Base-by-base conservation (phyloP, 208 protist genomes). In the Vickermania spadyakhi region DNA sequence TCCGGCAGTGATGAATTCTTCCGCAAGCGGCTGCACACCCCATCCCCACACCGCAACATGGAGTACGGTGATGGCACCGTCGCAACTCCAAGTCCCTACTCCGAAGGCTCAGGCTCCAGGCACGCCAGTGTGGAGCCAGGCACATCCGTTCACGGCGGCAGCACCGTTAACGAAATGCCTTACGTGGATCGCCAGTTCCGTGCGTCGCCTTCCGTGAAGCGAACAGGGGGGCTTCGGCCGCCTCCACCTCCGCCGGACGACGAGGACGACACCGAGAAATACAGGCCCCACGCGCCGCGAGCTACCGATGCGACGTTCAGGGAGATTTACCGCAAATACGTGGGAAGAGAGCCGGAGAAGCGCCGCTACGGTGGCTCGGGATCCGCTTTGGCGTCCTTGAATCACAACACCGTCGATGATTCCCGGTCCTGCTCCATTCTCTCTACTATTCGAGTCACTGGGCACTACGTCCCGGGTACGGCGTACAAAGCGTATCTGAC, bases 1-100 rank as follows among this genome's bases (percentile, higher is more conserved):
- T 64, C 77, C 3, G 75, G 73, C 64, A 87, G 80, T 60, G 25
- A 71, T 22, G 73, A 60, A 2, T 18, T 60, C 57, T 25, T 28
- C 53, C 7, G 28, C 2, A 30, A 4, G 21, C 13, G 28, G 31
- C 23, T 13, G 23, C 31, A 30, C 50, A 63, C 42, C 23, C 23
- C 22, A 30, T 28, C 64, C 21, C 42, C 60, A 27, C 52, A 30
- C 18, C 62, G 64, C 27, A 62, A 63, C 25, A 1, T 53, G 1
- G 57, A 51, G 1, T 21, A 57, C n/a, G 60, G 49, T 25, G 28
- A 28, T 18, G 11, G 54, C 54, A 13, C 54, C 25, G 23, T 31
- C 54, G 11, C 25, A 36, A 22, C 27, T 30, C 27, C 11, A n/a
- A 25, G 11, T 30, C 25, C 54, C 22, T 29, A n/a, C 23, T 28